These are phyloP conservation scores for Daedaleopsis sinensis DNA, from an alignment of 768 basidiomycete species.

Conservation along the genomic window DNA sequence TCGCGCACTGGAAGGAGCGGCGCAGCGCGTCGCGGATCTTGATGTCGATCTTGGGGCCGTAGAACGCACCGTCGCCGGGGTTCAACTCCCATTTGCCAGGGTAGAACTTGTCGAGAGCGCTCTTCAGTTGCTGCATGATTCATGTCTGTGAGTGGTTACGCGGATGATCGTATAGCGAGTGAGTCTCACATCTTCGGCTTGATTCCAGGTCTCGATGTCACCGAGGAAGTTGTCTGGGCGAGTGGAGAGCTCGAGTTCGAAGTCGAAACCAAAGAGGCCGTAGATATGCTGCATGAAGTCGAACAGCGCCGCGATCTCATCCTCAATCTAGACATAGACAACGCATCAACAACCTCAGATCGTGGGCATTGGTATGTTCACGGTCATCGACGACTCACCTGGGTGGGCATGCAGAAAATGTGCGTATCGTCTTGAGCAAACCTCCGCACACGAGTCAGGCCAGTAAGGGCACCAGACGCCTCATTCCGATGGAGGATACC, in stretches of 20 bases:
- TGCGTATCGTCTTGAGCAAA: slow-evolving; percentile 99
- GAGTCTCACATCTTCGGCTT: slow-evolving; percentile 73
- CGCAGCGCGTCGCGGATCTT: slow-evolving; percentile 90
- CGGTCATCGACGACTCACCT: slow-evolving; percentile 46
- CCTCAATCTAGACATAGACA: slow-evolving; percentile 66
- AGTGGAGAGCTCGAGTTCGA: slow-evolving; percentile 92
- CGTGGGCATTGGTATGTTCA: not conserved
- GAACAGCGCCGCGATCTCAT: slow-evolving; percentile 85
- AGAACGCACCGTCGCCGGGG: slow-evolving; percentile 98
- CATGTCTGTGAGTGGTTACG: not conserved
- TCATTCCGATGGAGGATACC: slow-evolving; percentile 97
- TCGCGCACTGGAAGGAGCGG: slow-evolving; percentile 97
- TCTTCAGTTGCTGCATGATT: slow-evolving; percentile 69
- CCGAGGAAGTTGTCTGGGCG: slow-evolving; percentile 95
- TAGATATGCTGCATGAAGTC: slow-evolving; percentile 96
- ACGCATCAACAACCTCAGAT: not conserved
- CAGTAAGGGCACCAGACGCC: slow-evolving; percentile 91
- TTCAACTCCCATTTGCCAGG: slow-evolving; percentile 92
- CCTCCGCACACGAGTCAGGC: slow-evolving; percentile 88
- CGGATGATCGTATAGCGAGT: not conserved
- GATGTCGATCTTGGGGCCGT: slow-evolving; percentile 99
- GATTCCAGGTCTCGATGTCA: slow-evolving; percentile 85
- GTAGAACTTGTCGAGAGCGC: slow-evolving; percentile 82
- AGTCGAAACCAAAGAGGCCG: slow-evolving; percentile 92
- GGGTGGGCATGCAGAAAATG: slow-evolving; percentile 95